Percentiles rank a stretch among this genome's conserved stretches.
Evolutionary conservation across 305 asterid species (phyloP).

Genomic region (Ilex paraguariensis): DNA sequence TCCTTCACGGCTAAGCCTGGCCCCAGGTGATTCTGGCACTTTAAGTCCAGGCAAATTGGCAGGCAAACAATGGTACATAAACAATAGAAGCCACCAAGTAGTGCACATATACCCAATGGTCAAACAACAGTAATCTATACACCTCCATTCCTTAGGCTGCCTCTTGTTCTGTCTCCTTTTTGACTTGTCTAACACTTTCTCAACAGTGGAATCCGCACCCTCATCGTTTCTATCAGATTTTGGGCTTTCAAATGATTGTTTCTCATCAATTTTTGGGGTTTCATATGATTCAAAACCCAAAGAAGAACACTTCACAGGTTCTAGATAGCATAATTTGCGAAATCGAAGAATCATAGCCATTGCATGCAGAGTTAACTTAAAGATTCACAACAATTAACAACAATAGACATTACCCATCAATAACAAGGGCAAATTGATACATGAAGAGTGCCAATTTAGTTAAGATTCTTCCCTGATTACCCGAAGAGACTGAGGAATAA

Average conservation of each 20-base stretch:
- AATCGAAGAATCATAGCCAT: conserved; percentile 69
- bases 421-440: background rate
- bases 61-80: conserved; percentile 46
- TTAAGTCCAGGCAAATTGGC: conserved; percentile 42
- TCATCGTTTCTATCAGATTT: conserved; percentile 10
- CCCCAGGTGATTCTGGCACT: conserved; percentile 58
- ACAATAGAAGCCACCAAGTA: conserved; percentile 65
- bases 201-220: conserved; percentile 9
- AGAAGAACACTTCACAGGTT: conserved; percentile 35
- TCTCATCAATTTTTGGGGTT: conserved; percentile 15
- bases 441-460: no score
- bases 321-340: conserved; percentile 55
- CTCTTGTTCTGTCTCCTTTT: conserved; percentile 13
- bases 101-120: conserved; percentile 61
- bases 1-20: conserved; percentile 55
- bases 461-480: background rate
- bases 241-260: conserved; percentile 11
- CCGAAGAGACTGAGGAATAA: background rate
- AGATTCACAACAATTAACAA: background rate
- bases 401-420: conserved; percentile 11
- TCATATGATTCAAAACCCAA: conserved; percentile 17
- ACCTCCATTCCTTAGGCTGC: conserved; percentile 47
- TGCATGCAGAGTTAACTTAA: conserved; percentile 8
- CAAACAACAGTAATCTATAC: conserved; percentile 72
- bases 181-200: conserved; percentile 14